Evolutionary conservation across 108 stramenopile genomes (phyloP), one percentile per base, ranked within the genome.

Genomic region (Phaeodactylum tricornutum): DNA sequence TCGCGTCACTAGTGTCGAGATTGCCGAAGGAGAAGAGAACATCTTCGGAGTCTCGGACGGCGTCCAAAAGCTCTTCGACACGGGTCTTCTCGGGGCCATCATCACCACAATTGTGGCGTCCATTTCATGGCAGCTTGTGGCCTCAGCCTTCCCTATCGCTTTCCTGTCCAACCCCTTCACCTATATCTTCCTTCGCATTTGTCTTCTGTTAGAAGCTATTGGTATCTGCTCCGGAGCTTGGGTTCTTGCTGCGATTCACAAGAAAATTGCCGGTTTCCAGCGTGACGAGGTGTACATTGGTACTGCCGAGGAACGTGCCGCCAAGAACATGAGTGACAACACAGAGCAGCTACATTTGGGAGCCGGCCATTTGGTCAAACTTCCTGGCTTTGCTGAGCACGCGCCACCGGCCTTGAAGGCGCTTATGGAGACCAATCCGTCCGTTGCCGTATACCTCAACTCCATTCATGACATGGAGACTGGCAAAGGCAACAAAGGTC

Each of bases 31-130:
- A 15, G 81, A 73, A n/a, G 44, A 59, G 29, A 84, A 76, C 67
- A 66, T 84, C 59, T 78, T 79, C 38, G 81, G 77, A 20, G 72
- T 82, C 4, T 66, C 66, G 21, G 66, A 78, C 43, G 23, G 54
- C 24, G 50, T 78, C 50, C 86, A 88, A 43, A 50, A 66, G 25
- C 71, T 88, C 66, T 70, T 88, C 68, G 77, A 88, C 72, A 71
- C 62, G 27, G 86, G 86, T 37, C 67, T 88, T 51, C 65, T 81
- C 22, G 86, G 81, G n/a, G 86, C 86, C 33, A 51, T 88, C 57
- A 81, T 78, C 36, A 79, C 81, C 21, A 87, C 85, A 37, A 81
- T 83, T 46, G 45, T 82, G 37, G 85, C 69, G 23, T 87, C 79
- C 49, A 77, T 87, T 45, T 44, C 64, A 0, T 87, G 85, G 85